Evolutionary conservation across 2,329 filamentous ascomycete genomes (phyloP), one percentile per base, ranked within the genome.

Genomic region (Grosmannia serpens): DNA sequence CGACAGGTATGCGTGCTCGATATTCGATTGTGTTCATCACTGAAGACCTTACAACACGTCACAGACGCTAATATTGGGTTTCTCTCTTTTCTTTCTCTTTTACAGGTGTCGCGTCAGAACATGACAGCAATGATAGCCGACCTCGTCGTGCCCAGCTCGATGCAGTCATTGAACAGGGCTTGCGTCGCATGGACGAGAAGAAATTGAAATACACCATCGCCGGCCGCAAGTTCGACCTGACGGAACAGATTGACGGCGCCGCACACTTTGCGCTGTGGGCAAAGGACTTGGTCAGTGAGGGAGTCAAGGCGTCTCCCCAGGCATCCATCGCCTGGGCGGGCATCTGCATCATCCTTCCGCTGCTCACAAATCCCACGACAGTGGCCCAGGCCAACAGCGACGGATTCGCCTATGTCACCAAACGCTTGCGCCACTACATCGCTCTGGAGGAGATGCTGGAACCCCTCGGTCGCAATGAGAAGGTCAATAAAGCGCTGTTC

Each of bases 301-400:
- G 66, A n/a, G 64, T 68, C 52, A 67, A 67, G 56, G 65, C 52
- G 13, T 68, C 66, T 2, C 68, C 69, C 1, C 63, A 68, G 53
- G 70, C 67, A 22, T 70, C 69, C 7, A 56, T 70, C 9, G 66
- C 60, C 2, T 69, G 67, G 68, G 67, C 66, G 4, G 74, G 73
- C 62, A 68, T 74, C 61, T 70, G 65, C 61, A 55, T 72, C 22
- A 52, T 73, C 49, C 66, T 74, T 1, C 70, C 71, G 0, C 63
- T 73, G 4, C 65, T 74, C 47, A 70, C 64, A 9, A 70, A 69
- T 51, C 67, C 67, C 5, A 58, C 22, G 9, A 61, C 62, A 1
- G 69, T 64, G 11, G 62, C 68, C 0, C 65, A 65, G 49, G 70
- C 68, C 13, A 71, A 70, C 55, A 35, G 46, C 2, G 61, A 68